Conservation (phyloP, 2,329 filamentous ascomycete genomes). For the Colletotrichum liaoningense region DNA sequence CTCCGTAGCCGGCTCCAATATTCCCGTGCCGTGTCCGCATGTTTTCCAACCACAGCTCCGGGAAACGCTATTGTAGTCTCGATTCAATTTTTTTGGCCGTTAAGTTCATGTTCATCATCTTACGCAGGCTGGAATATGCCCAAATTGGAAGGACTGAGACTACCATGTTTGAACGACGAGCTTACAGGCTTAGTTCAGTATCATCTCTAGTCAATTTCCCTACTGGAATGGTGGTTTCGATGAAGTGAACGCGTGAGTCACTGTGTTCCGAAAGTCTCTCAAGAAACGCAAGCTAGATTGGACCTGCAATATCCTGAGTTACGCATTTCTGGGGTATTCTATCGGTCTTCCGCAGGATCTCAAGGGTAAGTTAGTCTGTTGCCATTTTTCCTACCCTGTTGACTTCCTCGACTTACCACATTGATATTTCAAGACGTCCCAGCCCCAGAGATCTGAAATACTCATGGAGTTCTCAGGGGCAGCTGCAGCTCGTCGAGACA, state of each 20-base stretch:
- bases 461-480: neutral
- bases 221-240: neutral
- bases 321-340: neutral
- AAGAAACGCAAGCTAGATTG: neutral
- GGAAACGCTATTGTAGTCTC: neutral
- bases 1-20: conserved; percentile 11
- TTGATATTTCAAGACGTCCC: neutral
- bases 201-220: neutral
- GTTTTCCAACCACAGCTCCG: neutral
- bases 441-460: neutral
- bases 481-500: neutral
- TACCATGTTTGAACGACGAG: no score
- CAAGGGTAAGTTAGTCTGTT: neutral
- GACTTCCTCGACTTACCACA: neutral
- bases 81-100: neutral
- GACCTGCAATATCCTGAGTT: neutral
- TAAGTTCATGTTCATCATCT: no score
- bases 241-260: neutral
- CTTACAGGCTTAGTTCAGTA: neutral
- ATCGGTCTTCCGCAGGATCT: neutral
- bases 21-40: conserved; percentile 17
- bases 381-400: neutral
- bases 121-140: no score
- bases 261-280: neutral
- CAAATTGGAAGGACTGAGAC: no score